Base-by-base conservation (phyloP, 139 green algal genomes). In the Chlorella sp. region DNA sequence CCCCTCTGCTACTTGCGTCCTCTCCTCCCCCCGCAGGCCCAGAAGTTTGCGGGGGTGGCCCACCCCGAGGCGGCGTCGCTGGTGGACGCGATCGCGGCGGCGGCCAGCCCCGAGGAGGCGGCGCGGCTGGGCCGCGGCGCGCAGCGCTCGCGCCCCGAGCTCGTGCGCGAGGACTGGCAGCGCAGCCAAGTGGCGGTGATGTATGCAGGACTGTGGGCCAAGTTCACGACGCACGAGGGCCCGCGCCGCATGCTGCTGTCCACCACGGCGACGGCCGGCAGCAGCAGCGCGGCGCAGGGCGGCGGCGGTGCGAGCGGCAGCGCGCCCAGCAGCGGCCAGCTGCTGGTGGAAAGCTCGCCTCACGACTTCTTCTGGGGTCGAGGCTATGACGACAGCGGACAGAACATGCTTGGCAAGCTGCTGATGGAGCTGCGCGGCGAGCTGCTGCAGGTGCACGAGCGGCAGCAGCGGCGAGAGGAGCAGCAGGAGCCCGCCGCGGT, bases 301-400 rank as follows among this genome's bases (percentile, higher is more conserved):
- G 42, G 31, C 38, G 40, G 38, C 19, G 23, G 29, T 36, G 56
- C 8, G 17, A 8, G 31, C 2, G 40, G 42, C 1, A 25, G 50
- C 8, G 42, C n/a, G 33, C 48, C 31, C 27, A 69, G 17, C 8
- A 45, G 38, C 25, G 25, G 17, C 33, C 53, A 55, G 36, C 50
- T 74, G 29, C 45, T 98, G 17, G 78, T 96, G 23, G 94, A 98
- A 79, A 77, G 59, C 48, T 92, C 90, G 12, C 92, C 94, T 2
- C 79, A 94, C 59, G 94, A 98, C 74, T 90, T 81, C 50, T 97
- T 94, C 71, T 99, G 96, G 96, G 96, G 95, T 1, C 67, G 79
- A 23, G 96, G 96, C 27, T 81, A 92, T 43, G 90, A 97, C 68
- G 88, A 91, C 12, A 85, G 43, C 8, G 95, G 95, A 1, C 23